A percentile compares a stretch with the other conserved stretches of the same genome.
Conservation (phyloP, 2,329 filamentous ascomycete species). For the Aspergillus sp. region DNA sequence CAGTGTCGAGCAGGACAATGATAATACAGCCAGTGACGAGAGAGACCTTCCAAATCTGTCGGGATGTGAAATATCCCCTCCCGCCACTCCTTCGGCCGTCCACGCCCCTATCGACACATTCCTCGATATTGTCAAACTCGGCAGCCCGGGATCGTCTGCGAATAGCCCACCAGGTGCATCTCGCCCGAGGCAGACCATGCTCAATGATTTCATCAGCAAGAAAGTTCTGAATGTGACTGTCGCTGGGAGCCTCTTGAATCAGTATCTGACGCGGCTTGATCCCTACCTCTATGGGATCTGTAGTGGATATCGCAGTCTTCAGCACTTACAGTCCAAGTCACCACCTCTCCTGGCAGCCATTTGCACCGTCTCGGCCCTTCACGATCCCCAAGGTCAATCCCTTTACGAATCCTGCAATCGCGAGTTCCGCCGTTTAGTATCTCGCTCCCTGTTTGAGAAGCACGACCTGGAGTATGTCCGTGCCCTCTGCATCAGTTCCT, state of each 20-base stretch:
- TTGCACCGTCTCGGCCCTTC: conserved; percentile 49
- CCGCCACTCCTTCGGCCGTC: conserved; percentile 33
- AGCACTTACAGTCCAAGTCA: conserved; percentile 38
- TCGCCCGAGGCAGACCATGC: conserved; percentile 17
- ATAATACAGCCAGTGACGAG: conserved; percentile 21
- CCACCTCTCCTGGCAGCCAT: conserved; percentile 46
- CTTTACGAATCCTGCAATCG: conserved; percentile 41
- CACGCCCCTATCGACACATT: conserved; percentile 39
- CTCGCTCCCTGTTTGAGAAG: conserved; percentile 49
- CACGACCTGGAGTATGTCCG: conserved; percentile 48
- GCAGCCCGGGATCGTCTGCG: conserved; percentile 28
- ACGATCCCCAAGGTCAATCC: conserved; percentile 35
- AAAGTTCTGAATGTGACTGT: conserved; percentile 43
- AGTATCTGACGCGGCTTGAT: conserved; percentile 47
- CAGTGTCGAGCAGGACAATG: not conserved
- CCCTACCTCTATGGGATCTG: conserved; percentile 49
- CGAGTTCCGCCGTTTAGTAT: conserved; percentile 48
- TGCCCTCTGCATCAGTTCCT: conserved; percentile 51
- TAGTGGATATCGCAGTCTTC: conserved; percentile 33
- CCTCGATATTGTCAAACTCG: conserved; percentile 35
- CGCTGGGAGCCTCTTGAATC: conserved; percentile 43
- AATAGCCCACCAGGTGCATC: conserved; percentile 6
- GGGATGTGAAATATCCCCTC: conserved; percentile 31
- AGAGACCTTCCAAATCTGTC: conserved; percentile 25
- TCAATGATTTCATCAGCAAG: conserved; percentile 46